A percentile compares a stretch with the other conserved stretches of the same genome.
Evolutionary conservation across 306 rosid species (phyloP).

Genomic region (Hippophae tibetana): DNA sequence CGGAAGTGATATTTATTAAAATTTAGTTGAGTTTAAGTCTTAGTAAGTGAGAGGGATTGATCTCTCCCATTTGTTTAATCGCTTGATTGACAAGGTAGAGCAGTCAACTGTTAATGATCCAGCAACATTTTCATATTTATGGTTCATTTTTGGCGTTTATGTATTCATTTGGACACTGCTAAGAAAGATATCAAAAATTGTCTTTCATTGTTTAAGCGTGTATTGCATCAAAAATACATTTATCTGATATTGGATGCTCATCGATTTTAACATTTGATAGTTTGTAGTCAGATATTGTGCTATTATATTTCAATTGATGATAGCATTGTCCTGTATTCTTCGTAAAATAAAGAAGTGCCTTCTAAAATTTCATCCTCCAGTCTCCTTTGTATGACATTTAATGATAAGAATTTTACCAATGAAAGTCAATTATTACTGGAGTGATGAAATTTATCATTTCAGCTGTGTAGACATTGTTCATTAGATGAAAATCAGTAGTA

Average conservation of each 20-base stretch:
- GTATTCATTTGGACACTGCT: background rate
- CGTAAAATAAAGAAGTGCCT: too few relatives aligned
- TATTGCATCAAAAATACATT: too few relatives aligned
- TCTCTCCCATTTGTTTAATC: conserved; percentile 5
- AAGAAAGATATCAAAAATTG: background rate
- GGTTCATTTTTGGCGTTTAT: background rate
- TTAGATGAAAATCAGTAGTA: background rate
- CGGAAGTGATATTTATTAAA: conserved; percentile 7
- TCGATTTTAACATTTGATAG: background rate
- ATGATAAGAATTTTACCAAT: background rate
- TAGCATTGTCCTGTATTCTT: too few relatives aligned
- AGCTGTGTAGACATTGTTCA: background rate
- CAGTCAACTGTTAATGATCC: background rate
- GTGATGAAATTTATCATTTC: background rate
- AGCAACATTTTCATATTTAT: too few relatives aligned
- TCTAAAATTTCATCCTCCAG: too few relatives aligned
- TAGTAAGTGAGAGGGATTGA: background rate
- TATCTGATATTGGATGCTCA: background rate
- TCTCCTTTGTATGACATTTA: background rate
- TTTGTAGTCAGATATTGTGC: background rate
- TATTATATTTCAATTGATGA: too few relatives aligned
- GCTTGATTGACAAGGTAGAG: conserved; percentile 6
- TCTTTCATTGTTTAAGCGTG: background rate
- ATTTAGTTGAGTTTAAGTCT: background rate
- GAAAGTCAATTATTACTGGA: background rate